Evolutionary conservation across 345 rosid genomes (phyloP).

Genomic region (Tarenaya hassleriana): DNA sequence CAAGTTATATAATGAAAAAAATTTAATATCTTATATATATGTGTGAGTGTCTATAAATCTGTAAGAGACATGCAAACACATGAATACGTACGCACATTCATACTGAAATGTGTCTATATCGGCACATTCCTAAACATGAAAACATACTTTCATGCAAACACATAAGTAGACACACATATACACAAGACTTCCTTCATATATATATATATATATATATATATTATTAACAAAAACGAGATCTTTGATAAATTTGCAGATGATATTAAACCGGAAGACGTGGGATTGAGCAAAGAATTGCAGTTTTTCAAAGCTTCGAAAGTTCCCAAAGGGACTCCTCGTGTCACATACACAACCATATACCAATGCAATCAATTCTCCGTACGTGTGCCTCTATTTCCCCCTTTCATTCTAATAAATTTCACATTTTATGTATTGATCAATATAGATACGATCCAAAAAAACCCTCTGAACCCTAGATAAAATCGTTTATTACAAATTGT

Average conservation of each 20-base stretch:
- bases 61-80: too few relatives aligned
- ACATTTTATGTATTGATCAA: neutral
- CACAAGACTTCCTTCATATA: neutral
- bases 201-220: neutral
- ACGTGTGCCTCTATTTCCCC: neutral
- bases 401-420: too few relatives aligned
- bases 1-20: too few relatives aligned
- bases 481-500: neutral
- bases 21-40: too few relatives aligned
- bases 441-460: neutral
- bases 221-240: neutral
- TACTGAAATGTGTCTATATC: too few relatives aligned
- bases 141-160: neutral
- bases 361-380: conserved; percentile 51
- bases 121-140: too few relatives aligned
- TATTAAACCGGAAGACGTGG: conserved; percentile 62
- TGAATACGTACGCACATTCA: too few relatives aligned
- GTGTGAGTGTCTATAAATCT: too few relatives aligned
- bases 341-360: conserved; percentile 46
- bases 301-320: conserved; percentile 32
- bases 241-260: conserved; percentile 30
- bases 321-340: conserved; percentile 36
- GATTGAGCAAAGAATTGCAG: conserved; percentile 38
- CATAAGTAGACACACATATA: neutral
- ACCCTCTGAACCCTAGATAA: neutral